Percentiles rank a stretch among this genome's conserved stretches.
These are phyloP conservation scores for Xylaria intraflava DNA, from an alignment of 495 filamentous ascomycete species.

Conservation along the genomic window DNA sequence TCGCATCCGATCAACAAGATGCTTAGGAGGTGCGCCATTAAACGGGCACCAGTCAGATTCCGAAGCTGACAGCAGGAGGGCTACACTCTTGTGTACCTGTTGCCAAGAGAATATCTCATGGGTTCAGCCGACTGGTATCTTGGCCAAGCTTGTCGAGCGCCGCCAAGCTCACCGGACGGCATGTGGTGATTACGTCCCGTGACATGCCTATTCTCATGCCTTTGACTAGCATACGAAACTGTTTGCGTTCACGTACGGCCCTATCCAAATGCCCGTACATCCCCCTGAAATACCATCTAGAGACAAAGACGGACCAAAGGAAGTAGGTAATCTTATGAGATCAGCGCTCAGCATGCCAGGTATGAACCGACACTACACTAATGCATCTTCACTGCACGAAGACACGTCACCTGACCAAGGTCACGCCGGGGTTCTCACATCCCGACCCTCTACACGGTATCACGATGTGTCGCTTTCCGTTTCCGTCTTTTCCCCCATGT, in stretches of 20 bases:
- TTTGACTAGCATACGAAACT: slow-evolving; percentile 2
- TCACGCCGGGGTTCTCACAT: slow-evolving; percentile 1
- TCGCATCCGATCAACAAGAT: not conserved
- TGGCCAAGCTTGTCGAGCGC: slow-evolving; percentile 1
- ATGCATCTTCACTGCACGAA: not conserved
- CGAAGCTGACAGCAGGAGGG: not conserved
- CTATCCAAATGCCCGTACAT: not conserved
- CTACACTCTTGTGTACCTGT: slow-evolving; percentile 5
- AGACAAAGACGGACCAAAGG: not conserved
- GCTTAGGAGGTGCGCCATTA: slow-evolving; percentile 6
- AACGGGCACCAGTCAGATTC: slow-evolving; percentile 2
- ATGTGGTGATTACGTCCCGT: not conserved
- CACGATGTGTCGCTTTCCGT: too few species aligned
- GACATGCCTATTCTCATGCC: not conserved
- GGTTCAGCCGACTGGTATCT: slow-evolving; percentile 11
- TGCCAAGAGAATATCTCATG: slow-evolving; percentile 10
- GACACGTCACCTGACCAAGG: slow-evolving; percentile 9
- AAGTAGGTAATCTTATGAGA: not conserved
- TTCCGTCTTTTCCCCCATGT: not conserved
- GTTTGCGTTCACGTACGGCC: not conserved
- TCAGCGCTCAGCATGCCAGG: not conserved
- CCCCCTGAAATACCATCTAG: not conserved
- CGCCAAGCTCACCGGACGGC: not conserved
- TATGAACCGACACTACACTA: too few species aligned
- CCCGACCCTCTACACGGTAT: not conserved